Base-by-base conservation (phyloP, 805 yeast genomes). In the Ogataea sp. region DNA sequence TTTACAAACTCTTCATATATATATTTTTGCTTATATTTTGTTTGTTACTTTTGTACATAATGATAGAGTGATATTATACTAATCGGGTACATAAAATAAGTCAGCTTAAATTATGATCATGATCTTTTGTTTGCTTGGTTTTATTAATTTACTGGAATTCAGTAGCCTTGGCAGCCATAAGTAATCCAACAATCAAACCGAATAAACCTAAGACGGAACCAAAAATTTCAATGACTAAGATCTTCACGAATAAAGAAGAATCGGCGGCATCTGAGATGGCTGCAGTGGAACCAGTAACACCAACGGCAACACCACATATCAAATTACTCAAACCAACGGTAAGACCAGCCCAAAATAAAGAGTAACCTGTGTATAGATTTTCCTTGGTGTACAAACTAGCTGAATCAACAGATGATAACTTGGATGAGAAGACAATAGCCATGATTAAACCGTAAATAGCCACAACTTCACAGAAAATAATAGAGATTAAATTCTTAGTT, bases 181-280 rank as follows among this genome's bases (percentile, higher is more conserved):
- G 74, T 53, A 93, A 75, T 36, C 98, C 98, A 39, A 93, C 96
- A 67, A 93, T 93, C 51, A 93, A 79, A 25, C 97, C 98, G 59
- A 93, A 84, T 50, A 93, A 77, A 34, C 98, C 98, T 59, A 93
- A 71, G 28, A 93, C 95, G 18, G 95, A 83, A 27, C 98, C 98
- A 57, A 93, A 93, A 70, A 93, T 93, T 71, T 93, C 98, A 52
- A 93, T 83, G 46, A 93, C 98, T 55, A 93, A 76, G 43, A 93
- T 93, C 67, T 93, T 93, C 46, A 93, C 98, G 54, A 93, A 93
- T 48, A 93, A 70, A 4, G 96, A 75, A 20, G 96, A 79, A 67
- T 93, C 97, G 10, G 98, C 97, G 24, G 98, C 98, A 65, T 93
- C 98, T 33, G 95, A 78, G 45, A 93, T 77, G 31, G 98, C 98